These are phyloP conservation scores for Zymoseptoria crescenta DNA, from an alignment of 2,329 filamentous ascomycete species.

Conservation along the genomic window DNA sequence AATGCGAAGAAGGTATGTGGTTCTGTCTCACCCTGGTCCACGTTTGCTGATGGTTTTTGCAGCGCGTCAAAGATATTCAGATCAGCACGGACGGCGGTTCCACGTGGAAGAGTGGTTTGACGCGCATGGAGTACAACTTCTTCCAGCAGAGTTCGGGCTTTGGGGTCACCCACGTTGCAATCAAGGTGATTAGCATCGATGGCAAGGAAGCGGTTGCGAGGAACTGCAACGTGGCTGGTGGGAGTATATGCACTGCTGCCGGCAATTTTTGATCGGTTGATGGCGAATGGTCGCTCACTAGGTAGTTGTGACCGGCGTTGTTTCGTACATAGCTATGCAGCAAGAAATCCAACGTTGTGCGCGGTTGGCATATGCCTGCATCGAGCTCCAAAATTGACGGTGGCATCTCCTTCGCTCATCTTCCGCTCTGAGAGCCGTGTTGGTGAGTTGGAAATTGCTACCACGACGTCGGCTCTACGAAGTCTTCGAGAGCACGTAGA, in stretches of 20 bases:
- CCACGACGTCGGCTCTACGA: too few relatives aligned
- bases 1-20: constrained; percentile 44
- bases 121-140: constrained; percentile 38
- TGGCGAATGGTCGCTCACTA: not conserved
- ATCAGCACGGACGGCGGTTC: constrained; percentile 15
- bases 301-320: not conserved
- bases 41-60: not conserved
- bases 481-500: too few relatives aligned
- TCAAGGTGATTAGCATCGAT: constrained; percentile 48
- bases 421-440: too few relatives aligned
- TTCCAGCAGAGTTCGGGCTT: constrained; percentile 54
- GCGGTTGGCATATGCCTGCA: too few relatives aligned
- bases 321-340: too few relatives aligned
- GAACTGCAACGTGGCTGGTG: constrained; percentile 39
- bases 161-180: constrained; percentile 46
- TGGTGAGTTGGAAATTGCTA: too few relatives aligned
- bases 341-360: too few relatives aligned
- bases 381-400: too few relatives aligned
- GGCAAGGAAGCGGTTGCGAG: constrained; percentile 48
- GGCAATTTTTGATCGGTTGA: constrained; percentile 26
- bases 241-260: constrained; percentile 21
- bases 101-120: constrained; percentile 14
- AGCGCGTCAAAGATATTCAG: constrained; percentile 13
- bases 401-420: too few relatives aligned
- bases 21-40: not conserved